These are phyloP conservation scores for Yamadazyma blattariae DNA, from an alignment of 1,139 yeast species.

Conservation along the genomic window DNA sequence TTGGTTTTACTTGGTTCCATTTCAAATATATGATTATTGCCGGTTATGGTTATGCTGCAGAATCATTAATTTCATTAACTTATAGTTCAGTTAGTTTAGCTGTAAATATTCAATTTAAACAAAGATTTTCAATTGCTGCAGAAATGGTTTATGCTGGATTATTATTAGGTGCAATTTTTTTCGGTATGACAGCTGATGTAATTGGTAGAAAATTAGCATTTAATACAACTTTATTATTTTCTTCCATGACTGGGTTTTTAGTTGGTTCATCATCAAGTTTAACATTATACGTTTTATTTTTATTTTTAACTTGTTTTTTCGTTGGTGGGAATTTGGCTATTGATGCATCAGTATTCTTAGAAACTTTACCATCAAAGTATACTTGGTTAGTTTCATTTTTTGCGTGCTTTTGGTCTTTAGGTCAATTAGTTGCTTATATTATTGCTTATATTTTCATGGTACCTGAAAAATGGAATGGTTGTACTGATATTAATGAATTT, in stretches of 20 bases:
- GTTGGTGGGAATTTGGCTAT: constrained; percentile 31
- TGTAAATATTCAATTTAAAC: constrained; percentile 26
- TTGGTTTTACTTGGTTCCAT: constrained; percentile 51
- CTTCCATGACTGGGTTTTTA: constrained; percentile 22
- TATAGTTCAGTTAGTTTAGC: constrained; percentile 42
- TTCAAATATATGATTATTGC: constrained; percentile 28
- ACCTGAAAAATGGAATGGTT: constrained; percentile 20
- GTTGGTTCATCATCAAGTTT: constrained; percentile 29
- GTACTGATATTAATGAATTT: constrained; percentile 22
- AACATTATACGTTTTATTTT: constrained; percentile 26
- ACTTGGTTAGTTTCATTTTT: constrained; percentile 25
- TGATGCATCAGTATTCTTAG: constrained; percentile 29
- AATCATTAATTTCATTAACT: constrained; percentile 23
- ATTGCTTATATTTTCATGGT: constrained; percentile 31
- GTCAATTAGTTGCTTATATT: constrained; percentile 30
- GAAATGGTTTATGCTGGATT: constrained; percentile 34
- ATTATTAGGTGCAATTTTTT: constrained; percentile 49
- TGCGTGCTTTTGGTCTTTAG: constrained; percentile 38
- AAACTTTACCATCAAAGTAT: constrained; percentile 21
- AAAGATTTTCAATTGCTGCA: constrained; percentile 17
- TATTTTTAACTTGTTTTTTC: constrained; percentile 21
- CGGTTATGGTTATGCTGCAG: constrained; percentile 22
- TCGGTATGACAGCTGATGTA: constrained; percentile 53
- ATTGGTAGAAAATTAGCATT: constrained; percentile 54
- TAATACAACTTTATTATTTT: constrained; percentile 32